Conservation (phyloP, 1,139 yeast genomes). For the Yamadazyma friedrichii region DNA sequence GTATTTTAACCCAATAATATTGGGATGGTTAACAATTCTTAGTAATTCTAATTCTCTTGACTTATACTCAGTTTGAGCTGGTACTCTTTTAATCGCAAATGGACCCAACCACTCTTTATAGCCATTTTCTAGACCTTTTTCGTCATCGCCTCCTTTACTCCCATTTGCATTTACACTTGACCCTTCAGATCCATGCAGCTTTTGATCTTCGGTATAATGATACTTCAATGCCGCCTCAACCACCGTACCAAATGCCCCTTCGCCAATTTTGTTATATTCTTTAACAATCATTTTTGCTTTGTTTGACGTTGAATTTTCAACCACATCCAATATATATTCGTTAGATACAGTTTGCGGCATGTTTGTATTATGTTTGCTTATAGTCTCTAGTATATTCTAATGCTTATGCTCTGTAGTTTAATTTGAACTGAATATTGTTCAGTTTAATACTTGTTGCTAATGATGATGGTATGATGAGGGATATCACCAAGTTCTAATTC, state of each 20-base stretch:
- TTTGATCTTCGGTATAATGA: slow-evolving; percentile 17
- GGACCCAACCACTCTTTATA: slow-evolving; percentile 63
- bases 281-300: slow-evolving; percentile 63
- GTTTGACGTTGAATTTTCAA: slow-evolving; percentile 53
- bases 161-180: background rate
- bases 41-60: slow-evolving; percentile 75
- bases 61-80: slow-evolving; percentile 83
- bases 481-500: too few species aligned
- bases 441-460: too few species aligned
- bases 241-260: slow-evolving; percentile 84
- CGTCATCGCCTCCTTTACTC: background rate
- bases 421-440: background rate
- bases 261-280: slow-evolving; percentile 74
- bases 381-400: too few species aligned
- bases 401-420: background rate
- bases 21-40: slow-evolving; percentile 74
- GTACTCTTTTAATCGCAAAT: slow-evolving; percentile 77
- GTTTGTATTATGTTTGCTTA: background rate
- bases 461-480: too few species aligned
- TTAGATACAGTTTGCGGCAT: slow-evolving; percentile 15
- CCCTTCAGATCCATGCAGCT: background rate
- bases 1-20: slow-evolving; percentile 62
- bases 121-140: background rate
- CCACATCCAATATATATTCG: slow-evolving; percentile 44
- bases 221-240: slow-evolving; percentile 63